Base-by-base conservation (phyloP, 176 grass and related monocot genomes). In the bread wheat (Triticum aestivum) region DNA sequence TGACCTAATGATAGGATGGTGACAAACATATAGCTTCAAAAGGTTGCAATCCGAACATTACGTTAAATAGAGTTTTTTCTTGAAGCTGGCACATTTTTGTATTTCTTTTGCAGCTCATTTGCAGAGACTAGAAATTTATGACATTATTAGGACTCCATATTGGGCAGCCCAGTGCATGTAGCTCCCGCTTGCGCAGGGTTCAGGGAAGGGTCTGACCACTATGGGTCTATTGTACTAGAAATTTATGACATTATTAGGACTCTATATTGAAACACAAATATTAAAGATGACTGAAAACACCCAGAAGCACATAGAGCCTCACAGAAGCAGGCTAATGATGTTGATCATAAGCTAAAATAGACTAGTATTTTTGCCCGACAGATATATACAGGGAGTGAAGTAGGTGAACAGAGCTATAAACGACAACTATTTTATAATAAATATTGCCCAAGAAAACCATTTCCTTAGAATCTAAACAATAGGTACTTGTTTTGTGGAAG, bases 401-500 rank as follows among this genome's bases (percentile, higher is more conserved):
- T 11, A 0, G 8, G 26, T 52, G 26, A 30, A 30, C 42, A 75
- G 17, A 51, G 11, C 29, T 39, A 65, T 1, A n/a, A 79, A 64
- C 8, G 13, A 74, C 12, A 56, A 51, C 14, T 27, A 65, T 44
- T 56, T 38, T 73, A n/a, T 56, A 54, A 79, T 20, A 42, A 24
- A 4, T 21, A 65, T 54, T 65, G 17, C 34, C 67, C 18, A 21
- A 11, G 0, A 84, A 27, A 6, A 65, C 39, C 32, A 65, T 73
- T 84, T 74, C 44, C 23, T 56, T 38, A 20, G 3, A 79, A 71
- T 34, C 68, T 65, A 74, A 84, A 76, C n/a, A 65, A 73, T 21
- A 65, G 34, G 14, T 54, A 75, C 44, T 24, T 41, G 23, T 12
- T 80, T 65, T 51, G n/a, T 38, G 23, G 41, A 87, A 58, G 66